Percentiles rank a stretch among this genome's conserved stretches.
These are phyloP conservation scores for Naganishia albida DNA, from an alignment of 1,284 basidiomycete species.

Conservation along the genomic window DNA sequence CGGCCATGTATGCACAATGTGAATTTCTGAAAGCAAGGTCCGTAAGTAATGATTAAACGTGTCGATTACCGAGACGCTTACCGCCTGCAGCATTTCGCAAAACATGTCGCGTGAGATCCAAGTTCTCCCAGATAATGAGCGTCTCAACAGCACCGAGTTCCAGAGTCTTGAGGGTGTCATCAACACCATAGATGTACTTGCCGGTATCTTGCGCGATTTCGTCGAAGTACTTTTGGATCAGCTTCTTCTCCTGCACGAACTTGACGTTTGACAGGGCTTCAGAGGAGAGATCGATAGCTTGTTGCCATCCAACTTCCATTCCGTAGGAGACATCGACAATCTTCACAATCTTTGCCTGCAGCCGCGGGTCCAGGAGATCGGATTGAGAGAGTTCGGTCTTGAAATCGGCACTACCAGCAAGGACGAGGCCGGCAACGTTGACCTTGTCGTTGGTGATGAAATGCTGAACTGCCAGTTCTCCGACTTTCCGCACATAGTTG, in stretches of 20 bases:
- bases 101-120: conserved; percentile 81
- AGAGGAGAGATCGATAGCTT: conserved; percentile 93
- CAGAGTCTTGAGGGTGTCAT: conserved; percentile 94
- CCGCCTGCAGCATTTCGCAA: conserved; percentile 88
- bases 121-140: conserved; percentile 96
- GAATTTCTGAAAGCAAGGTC: conserved; percentile 66
- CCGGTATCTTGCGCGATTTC: conserved; percentile 98
- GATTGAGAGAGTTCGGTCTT: conserved; percentile 96
- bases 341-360: conserved; percentile 90
- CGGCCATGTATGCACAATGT: conserved; percentile 71
- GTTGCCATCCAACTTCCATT: conserved; percentile 98
- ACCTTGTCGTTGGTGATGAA: conserved; percentile 98
- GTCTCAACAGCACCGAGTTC: conserved; percentile 97
- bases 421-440: conserved; percentile 94
- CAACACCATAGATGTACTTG: conserved; percentile 97
- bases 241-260: conserved; percentile 97
- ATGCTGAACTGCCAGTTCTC: conserved; percentile 94
- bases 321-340: conserved; percentile 98
- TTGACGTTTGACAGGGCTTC: conserved; percentile 98
- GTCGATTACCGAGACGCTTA: conserved; percentile 51
- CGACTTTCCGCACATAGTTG: conserved; percentile 99
- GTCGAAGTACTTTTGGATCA: conserved; percentile 86
- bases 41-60: neutral
- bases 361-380: conserved; percentile 91
- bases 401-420: conserved; percentile 97